Evolutionary conservation across 257 asterid genomes (phyloP), one percentile per base, ranked within the genome.

Genomic region (Dorcoceras hygrometricum): DNA sequence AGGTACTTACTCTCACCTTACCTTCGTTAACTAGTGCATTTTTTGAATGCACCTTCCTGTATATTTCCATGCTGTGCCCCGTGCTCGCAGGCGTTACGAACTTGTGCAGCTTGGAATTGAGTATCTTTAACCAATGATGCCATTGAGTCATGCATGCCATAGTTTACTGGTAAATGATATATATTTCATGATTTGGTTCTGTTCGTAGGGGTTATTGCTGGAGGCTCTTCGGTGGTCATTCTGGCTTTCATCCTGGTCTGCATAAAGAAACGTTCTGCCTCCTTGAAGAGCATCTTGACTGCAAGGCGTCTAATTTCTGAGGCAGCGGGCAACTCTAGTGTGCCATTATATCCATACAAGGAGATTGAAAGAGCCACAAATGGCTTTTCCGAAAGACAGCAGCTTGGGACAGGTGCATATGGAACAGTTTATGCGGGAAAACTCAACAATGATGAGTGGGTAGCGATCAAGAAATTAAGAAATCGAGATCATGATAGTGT

Each of bases 371-470:
- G 85, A 57, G 95, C 98, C 18, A 89, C 98, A 10, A 83, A 75
- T 43, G 67, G 84, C 69, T 92, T 92, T 56, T 76, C 85, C 3
- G 98, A 92, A 8, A 86, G 79, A 29, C 90, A 84, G 57, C 78
- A 89, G 70, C 85, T 92, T 7, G 98, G 98, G 67, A 92, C 91
- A 0, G 98, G 98, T 0, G 98, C 98, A 51, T 87, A 92, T 31
- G 98, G 98, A 53, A 92, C 98, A 8, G 98, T 92, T 62, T 92
- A 92, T 53, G 83, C 87, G 0, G 98, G 98, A 43, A 89, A 89
- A 75, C 89, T 92, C 76, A 80, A 80, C 80, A 86, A 83, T 29
- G 84, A 80, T 23, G 92, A 87, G 51, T 77, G 81, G 72, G 98
- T 86, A 34, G 98, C 98, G 11, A 82, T 91, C 68, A 91, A 91